Conservation (phyloP, 2,329 filamentous ascomycete genomes). For the Arthroderma sp. region DNA sequence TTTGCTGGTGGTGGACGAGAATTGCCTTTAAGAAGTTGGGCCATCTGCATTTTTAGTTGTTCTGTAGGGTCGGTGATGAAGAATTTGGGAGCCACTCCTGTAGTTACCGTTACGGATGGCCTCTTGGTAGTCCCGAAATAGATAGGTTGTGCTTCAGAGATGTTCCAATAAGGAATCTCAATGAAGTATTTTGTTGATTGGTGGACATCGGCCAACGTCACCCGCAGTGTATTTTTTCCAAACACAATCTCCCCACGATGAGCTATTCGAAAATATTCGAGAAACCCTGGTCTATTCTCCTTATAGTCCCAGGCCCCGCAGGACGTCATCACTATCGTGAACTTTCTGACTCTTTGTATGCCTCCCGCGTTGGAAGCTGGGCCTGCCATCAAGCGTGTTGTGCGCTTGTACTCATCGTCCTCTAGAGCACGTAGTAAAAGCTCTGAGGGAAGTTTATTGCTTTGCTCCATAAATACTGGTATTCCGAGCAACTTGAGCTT, state of each 20-base stretch:
- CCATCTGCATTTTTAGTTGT: conserved; percentile 3
- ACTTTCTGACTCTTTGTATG: conserved; percentile 7
- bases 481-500: conserved; percentile 12
- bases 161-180: conserved; percentile 14
- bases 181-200: conserved; percentile 30
- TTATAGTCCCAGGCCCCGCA: conserved; percentile 40
- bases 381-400: conserved; percentile 1
- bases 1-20: conserved; percentile 2
- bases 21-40: background rate
- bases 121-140: conserved; percentile 8
- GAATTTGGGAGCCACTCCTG: conserved; percentile 12
- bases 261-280: conserved; percentile 16
- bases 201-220: conserved; percentile 28
- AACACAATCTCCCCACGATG: conserved; percentile 26
- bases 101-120: conserved; percentile 34
- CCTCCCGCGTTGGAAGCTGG: conserved; percentile 3
- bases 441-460: conserved; percentile 10
- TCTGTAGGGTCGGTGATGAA: conserved; percentile 9
- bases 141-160: conserved; percentile 9
- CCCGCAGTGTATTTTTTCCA: conserved; percentile 29
- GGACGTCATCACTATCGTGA: conserved; percentile 18
- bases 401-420: conserved; percentile 12
- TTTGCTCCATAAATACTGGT: conserved; percentile 11
- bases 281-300: conserved; percentile 28
- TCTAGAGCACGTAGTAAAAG: conserved; percentile 10